Conservation (phyloP, 1,284 basidiomycete species). For the Trichosporon coremiiforme region DNA sequence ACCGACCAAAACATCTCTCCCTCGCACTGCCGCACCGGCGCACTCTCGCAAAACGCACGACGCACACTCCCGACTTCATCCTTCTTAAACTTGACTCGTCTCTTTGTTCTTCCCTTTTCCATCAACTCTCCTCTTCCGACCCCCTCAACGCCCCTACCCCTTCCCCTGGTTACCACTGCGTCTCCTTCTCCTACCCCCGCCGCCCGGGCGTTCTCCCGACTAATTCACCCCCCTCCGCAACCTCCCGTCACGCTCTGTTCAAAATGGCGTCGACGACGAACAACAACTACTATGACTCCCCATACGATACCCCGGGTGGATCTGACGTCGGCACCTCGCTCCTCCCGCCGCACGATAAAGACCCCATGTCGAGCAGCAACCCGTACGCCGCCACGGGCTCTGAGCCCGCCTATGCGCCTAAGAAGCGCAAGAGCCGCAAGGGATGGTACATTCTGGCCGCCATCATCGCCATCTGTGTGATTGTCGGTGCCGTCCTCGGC, state of each 20-base stretch:
- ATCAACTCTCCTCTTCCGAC: slow-evolving; percentile 22
- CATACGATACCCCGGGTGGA: slow-evolving; percentile 7
- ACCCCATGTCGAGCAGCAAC: slow-evolving; percentile 51
- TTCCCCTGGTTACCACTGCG: neutral
- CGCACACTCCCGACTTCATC: neutral
- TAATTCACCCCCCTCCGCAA: neutral
- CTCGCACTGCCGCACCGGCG: neutral
- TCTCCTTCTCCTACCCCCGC: slow-evolving; percentile 8
- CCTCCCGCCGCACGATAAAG: slow-evolving; percentile 33
- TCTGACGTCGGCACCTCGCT: slow-evolving; percentile 24
- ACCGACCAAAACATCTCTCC: slow-evolving; percentile 6
- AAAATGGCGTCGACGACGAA: slow-evolving; percentile 8
- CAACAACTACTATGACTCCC: slow-evolving; percentile 15
- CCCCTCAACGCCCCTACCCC: slow-evolving; percentile 7
- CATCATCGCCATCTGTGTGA: slow-evolving; percentile 64
- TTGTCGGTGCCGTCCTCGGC: slow-evolving; percentile 75
- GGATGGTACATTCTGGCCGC: slow-evolving; percentile 51
- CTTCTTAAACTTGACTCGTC: slow-evolving; percentile 15
- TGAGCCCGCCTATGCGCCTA: slow-evolving; percentile 27
- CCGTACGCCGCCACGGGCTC: slow-evolving; percentile 45
- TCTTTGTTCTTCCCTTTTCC: slow-evolving; percentile 7
- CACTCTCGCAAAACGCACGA: neutral
- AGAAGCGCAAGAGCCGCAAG: slow-evolving; percentile 51
- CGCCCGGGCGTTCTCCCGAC: slow-evolving; percentile 7
- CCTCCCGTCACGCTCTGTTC: neutral